These are phyloP conservation scores for Didymella sp. DNA, from an alignment of 2,329 filamentous ascomycete genomes.

Conservation along the genomic window DNA sequence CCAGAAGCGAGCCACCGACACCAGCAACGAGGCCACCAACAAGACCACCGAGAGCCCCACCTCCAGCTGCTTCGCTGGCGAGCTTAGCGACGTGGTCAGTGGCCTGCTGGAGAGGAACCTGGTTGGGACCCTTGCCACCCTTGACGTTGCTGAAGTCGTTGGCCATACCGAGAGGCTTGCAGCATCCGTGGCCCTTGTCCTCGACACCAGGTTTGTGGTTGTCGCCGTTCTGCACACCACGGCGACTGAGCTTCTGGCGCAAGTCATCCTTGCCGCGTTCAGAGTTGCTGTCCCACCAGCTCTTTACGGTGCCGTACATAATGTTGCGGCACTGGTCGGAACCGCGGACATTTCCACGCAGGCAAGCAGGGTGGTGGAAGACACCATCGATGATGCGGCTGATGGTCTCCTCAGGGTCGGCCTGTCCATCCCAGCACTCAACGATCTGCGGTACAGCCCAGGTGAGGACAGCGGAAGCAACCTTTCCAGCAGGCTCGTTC, in stretches of 20 bases:
- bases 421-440: conserved; percentile 82
- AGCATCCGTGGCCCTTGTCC: conserved; percentile 85
- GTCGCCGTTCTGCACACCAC: conserved; percentile 76
- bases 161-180: conserved; percentile 78
- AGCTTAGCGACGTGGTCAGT: conserved; percentile 56
- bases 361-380: conserved; percentile 86
- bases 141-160: conserved; percentile 57
- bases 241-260: conserved; percentile 75
- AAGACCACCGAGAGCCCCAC: conserved; percentile 72
- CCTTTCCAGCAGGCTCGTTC: conserved; percentile 85
- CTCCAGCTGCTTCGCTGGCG: conserved; percentile 66
- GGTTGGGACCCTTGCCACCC: conserved; percentile 53
- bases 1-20: conserved; percentile 67
- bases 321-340: conserved; percentile 72
- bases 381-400: conserved; percentile 81
- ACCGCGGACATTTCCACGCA: conserved; percentile 68
- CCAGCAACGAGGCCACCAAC: conserved; percentile 71
- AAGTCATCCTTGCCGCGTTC: conserved; percentile 70
- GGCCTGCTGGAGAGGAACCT: conserved; percentile 39
- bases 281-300: conserved; percentile 79
- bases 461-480: conserved; percentile 77
- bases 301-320: conserved; percentile 80
- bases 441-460: conserved; percentile 93
- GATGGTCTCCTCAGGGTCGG: conserved; percentile 73
- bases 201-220: conserved; percentile 89